These are phyloP conservation scores for Trichoderma virens DNA, from an alignment of 495 filamentous ascomycete genomes.

Conservation along the genomic window DNA sequence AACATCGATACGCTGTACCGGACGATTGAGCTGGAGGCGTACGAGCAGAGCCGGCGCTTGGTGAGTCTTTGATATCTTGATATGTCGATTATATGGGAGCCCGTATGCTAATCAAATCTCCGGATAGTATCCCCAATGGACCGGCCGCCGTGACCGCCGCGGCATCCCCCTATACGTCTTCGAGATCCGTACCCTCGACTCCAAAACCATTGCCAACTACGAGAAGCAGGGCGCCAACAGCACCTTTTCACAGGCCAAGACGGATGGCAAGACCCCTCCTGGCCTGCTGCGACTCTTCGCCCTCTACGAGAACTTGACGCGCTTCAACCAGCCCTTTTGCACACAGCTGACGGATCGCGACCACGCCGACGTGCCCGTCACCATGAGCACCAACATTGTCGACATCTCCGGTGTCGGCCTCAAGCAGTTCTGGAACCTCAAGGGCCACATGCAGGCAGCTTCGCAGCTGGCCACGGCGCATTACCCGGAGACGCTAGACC, in stretches of 20 bases:
- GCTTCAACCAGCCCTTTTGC: constrained; percentile 78
- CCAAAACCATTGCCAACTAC: constrained; percentile 72
- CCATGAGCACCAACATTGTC: constrained; percentile 83
- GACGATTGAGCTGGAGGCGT: constrained; percentile 73
- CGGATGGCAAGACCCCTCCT: constrained; percentile 52
- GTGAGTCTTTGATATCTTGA: constrained; percentile 36
- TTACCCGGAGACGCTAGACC: constrained; percentile 84
- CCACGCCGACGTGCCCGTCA: constrained; percentile 66
- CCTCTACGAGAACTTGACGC: constrained; percentile 81
- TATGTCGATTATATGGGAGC: background rate
- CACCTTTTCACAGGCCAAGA: constrained; percentile 43
- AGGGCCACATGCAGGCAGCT: constrained; percentile 85
- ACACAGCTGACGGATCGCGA: constrained; percentile 60
- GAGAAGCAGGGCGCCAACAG: constrained; percentile 49
- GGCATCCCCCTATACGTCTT: constrained; percentile 88
- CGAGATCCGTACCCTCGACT: constrained; percentile 72
- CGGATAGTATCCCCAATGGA: constrained; percentile 84
- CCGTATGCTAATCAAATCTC: constrained; percentile 6
- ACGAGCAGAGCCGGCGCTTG: constrained; percentile 67
- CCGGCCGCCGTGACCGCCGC: constrained; percentile 72
- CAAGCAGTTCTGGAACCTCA: constrained; percentile 90
- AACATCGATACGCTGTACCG: constrained; percentile 65
- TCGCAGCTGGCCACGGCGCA: constrained; percentile 79
- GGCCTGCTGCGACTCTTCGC: constrained; percentile 76
- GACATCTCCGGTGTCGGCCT: constrained; percentile 77